Conservation (phyloP, 2,329 filamentous ascomycete genomes). For the Apiospora rasikravindrae region DNA sequence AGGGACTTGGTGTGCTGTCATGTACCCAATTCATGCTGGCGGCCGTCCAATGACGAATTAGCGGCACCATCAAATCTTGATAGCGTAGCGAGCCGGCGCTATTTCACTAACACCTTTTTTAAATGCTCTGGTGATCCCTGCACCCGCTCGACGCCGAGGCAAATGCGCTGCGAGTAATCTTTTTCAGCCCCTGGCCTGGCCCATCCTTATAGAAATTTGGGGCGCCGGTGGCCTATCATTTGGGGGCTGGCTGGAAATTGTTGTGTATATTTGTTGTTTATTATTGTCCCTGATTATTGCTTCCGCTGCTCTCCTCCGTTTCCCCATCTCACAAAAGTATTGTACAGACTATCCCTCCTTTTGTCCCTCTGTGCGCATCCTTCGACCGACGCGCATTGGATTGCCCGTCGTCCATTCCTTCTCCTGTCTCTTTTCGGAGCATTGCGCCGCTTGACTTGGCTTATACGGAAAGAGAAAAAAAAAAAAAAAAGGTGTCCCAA, state of each 20-base stretch:
- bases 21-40: conserved; percentile 3
- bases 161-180: background rate
- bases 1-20: background rate
- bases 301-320: conserved; percentile 11
- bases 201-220: conserved; percentile 5
- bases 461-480: background rate
- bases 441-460: conserved; percentile 21
- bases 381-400: conserved; percentile 32
- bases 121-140: background rate
- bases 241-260: background rate
- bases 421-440: conserved; percentile 15
- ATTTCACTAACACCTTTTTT: background rate
- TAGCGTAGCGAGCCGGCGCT: conserved; percentile 9
- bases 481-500: conserved; percentile 11
- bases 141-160: background rate
- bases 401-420: conserved; percentile 35
- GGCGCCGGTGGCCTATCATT: background rate
- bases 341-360: conserved; percentile 3
- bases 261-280: conserved; percentile 11
- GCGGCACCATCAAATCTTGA: background rate
- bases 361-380: background rate
- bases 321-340: background rate
- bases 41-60: background rate
- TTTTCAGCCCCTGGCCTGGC: background rate
- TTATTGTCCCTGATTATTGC: conserved; percentile 8